Base-by-base conservation (phyloP, 2,329 filamentous ascomycete species). In the Colletotrichum viniferum region DNA sequence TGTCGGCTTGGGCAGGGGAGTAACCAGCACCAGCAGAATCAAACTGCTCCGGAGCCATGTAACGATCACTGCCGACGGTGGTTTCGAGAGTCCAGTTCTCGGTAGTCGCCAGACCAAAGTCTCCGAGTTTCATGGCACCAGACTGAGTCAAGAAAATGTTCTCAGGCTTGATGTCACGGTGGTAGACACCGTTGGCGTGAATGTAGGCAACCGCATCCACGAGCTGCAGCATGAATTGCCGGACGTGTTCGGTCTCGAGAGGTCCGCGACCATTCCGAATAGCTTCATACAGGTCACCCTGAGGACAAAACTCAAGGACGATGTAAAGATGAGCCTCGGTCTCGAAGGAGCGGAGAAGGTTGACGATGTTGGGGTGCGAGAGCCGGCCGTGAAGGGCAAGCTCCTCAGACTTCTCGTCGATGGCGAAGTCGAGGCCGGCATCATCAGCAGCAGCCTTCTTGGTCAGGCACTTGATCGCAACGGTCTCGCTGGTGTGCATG, bases 31-130 rank as follows among this genome's bases (percentile, higher is more conserved):
- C 93, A 79, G 93, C 92, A 69, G 96, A 96, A 83, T 98, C 96
- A 81, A 97, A 98, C 85, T 99, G 97, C 86, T 99, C 97, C 7
- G 97, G 97, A 71, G 97, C 96, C 97, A 99, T 99, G 87, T 99
- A 99, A 71, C 97, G 95, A 83, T 99, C 97, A 83, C 97, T 98
- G 78, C 97, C 97, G 62, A 99, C 97, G 77, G 95, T 97, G 77
- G 94, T 93, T 88, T 99, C 97, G 80, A 94, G 94, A 28, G 95
- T 97, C 96, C 95, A 98, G 79, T 92, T 89, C 77, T 98, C 95
- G 8, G 92, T 94, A 13, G 96, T 98, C 67, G 96, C 96, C 77
- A 99, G 89, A 70, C 97, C 97, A 83, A 98, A 98, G 85, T 99
- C 97, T 81, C 97, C 97, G 43, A 99, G 92, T 87, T 99, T 99